These are phyloP conservation scores for Onygena corvina DNA, from an alignment of 2,329 filamentous ascomycete genomes.

Conservation along the genomic window DNA sequence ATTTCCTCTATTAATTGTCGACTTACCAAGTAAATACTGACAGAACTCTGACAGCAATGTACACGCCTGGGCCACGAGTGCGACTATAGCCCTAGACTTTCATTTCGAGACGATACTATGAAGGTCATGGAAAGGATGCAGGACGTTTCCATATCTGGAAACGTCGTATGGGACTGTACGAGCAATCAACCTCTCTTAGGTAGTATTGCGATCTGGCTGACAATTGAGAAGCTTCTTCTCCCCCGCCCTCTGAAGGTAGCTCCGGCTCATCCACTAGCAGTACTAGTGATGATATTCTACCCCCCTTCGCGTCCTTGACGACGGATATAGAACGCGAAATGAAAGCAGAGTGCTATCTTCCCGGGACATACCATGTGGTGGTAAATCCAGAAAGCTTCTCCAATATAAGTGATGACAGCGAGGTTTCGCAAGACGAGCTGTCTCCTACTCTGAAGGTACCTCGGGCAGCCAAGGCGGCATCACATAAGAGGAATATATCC, in stretches of 20 bases:
- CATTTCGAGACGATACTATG: constrained; percentile 44
- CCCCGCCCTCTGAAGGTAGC: constrained; percentile 19
- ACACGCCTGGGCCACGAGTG: constrained; percentile 44
- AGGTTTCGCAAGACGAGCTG: constrained; percentile 17
- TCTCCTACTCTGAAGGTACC: constrained; percentile 9
- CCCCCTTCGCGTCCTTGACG: constrained; percentile 42
- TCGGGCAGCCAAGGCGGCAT: background rate
- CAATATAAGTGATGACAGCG: constrained; percentile 40
- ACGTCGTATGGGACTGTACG: constrained; percentile 47
- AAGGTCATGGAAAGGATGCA: constrained; percentile 42
- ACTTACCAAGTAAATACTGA: constrained; percentile 1
- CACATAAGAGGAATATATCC: background rate
- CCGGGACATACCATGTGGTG: constrained; percentile 46
- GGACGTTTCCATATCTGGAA: constrained; percentile 41
- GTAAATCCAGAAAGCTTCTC: constrained; percentile 45
- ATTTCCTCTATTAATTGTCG: background rate
- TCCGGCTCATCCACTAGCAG: constrained; percentile 24
- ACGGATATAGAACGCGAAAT: constrained; percentile 48
- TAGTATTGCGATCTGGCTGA: constrained; percentile 11
- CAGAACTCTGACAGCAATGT: constrained; percentile 37
- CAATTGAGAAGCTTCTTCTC: constrained; percentile 22
- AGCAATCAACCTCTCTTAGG: constrained; percentile 11
- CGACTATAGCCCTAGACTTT: constrained; percentile 46
- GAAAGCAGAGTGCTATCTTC: constrained; percentile 41
- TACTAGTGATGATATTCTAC: constrained; percentile 36